Percentiles rank a stretch among this genome's conserved stretches.
phyloP scores from a whole-genome alignment of 352 stramenopile species.

The Pythium scleroteichum region DNA sequence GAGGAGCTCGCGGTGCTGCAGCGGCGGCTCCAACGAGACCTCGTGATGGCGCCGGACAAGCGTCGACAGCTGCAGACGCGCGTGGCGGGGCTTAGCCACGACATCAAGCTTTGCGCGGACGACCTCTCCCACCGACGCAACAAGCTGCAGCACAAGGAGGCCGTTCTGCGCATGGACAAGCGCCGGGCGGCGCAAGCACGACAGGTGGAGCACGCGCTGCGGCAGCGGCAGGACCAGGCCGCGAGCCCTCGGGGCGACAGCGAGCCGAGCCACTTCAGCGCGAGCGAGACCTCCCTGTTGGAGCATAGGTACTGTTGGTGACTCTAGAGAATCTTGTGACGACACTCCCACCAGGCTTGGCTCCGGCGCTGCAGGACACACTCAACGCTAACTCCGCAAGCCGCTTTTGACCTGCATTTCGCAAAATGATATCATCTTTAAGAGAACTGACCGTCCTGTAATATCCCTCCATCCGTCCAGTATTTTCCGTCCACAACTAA shows the following conservation, averaged over 20 bases:
- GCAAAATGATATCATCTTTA: too few species aligned
- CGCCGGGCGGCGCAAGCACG: conserved; percentile 8
- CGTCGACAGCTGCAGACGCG: conserved; percentile 51
- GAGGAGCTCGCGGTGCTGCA: conserved; percentile 57
- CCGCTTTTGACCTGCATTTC: too few species aligned
- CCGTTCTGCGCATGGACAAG: conserved; percentile 31
- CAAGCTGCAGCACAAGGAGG: conserved; percentile 64
- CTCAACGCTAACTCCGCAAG: too few species aligned
- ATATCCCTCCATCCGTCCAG: too few species aligned
- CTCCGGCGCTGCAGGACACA: too few species aligned
- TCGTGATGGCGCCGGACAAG: conserved; percentile 35
- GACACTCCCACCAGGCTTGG: too few species aligned
- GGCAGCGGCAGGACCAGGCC: conserved; percentile 9
- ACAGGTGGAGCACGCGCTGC: neutral
- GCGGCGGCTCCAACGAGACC: conserved; percentile 35
- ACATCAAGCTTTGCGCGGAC: conserved; percentile 63
- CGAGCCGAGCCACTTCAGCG: conserved; percentile 18
- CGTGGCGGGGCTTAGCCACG: conserved; percentile 49
- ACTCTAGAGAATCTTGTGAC: too few species aligned
- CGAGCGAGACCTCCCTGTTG: conserved; percentile 31
- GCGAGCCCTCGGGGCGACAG: neutral
- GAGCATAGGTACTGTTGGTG: too few species aligned
- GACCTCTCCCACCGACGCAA: conserved; percentile 78
- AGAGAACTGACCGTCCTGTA: too few species aligned
- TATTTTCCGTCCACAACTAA: too few species aligned